Evolutionary conservation across 2,329 filamentous ascomycete species (phyloP).

Genomic region (Aspergillus transmontanensis): DNA sequence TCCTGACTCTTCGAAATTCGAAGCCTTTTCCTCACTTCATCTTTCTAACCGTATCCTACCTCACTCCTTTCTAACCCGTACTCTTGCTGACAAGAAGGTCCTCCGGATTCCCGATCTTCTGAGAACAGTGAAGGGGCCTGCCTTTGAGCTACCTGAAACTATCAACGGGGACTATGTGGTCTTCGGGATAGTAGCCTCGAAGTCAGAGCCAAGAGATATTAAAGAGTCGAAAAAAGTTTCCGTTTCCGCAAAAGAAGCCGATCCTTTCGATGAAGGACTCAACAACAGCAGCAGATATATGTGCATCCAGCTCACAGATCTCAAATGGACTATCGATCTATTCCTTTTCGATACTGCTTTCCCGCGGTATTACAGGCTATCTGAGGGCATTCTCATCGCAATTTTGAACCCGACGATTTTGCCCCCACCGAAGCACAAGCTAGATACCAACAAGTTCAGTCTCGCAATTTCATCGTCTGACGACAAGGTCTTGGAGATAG

Average conservation of each 20-base stretch:
- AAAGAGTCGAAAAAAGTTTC: slow-evolving; percentile 46
- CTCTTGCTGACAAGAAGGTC: slow-evolving; percentile 74
- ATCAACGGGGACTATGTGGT: slow-evolving; percentile 88
- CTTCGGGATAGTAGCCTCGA: slow-evolving; percentile 82
- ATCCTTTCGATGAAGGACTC: slow-evolving; percentile 57
- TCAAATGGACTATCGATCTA: slow-evolving; percentile 87
- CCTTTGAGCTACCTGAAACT: slow-evolving; percentile 75
- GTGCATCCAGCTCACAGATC: slow-evolving; percentile 82
- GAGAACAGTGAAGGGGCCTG: slow-evolving; percentile 76
- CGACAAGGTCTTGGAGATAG: slow-evolving; percentile 89
- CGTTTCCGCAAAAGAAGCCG: slow-evolving; percentile 42
- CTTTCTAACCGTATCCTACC: slow-evolving; percentile 81
- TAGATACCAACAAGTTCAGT: slow-evolving; percentile 81
- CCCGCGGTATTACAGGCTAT: slow-evolving; percentile 90
- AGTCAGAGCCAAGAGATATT: slow-evolving; percentile 74
- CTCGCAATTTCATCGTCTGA: slow-evolving; percentile 82
- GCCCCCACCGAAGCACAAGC: slow-evolving; percentile 75
- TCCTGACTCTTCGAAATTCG: slow-evolving; percentile 67
- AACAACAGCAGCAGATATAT: slow-evolving; percentile 79
- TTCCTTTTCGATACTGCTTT: slow-evolving; percentile 92
- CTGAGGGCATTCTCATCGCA: slow-evolving; percentile 85
- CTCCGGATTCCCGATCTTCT: slow-evolving; percentile 80
- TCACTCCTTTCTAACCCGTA: slow-evolving; percentile 76
- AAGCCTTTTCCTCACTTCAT: slow-evolving; percentile 83
- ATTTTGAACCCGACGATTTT: slow-evolving; percentile 90